Percentiles rank a stretch among this genome's conserved stretches.
phyloP scores from a whole-genome alignment of 2,329 filamentous ascomycete genomes.

The Colletotrichum aenigma region DNA sequence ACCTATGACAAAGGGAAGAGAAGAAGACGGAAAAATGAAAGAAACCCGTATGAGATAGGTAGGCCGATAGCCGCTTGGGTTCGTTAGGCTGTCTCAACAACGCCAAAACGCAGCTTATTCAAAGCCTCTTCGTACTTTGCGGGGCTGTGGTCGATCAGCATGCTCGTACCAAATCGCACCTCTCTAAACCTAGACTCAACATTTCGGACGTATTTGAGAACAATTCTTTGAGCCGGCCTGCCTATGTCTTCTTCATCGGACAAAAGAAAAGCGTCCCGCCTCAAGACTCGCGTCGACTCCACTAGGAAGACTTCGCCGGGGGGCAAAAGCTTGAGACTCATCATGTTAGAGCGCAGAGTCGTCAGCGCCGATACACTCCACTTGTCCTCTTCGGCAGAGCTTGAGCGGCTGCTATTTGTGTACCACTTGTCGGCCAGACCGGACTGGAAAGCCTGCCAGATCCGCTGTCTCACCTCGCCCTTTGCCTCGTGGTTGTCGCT shows the following conservation, averaged over 20 bases:
- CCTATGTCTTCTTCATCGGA: constrained; percentile 57
- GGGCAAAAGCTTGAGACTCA: constrained; percentile 71
- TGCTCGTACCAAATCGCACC: constrained; percentile 72
- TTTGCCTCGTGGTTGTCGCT: constrained; percentile 71
- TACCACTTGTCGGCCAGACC: constrained; percentile 68
- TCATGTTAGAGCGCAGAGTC: constrained; percentile 70
- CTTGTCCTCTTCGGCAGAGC: constrained; percentile 61
- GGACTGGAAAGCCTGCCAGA: constrained; percentile 69
- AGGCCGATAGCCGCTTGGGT: not conserved
- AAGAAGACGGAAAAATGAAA: not conserved
- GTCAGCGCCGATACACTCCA: constrained; percentile 74
- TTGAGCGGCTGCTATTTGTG: constrained; percentile 33
- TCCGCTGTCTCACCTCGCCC: constrained; percentile 66
- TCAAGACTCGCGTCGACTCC: constrained; percentile 70
- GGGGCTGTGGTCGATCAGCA: constrained; percentile 79
- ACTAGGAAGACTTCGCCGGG: constrained; percentile 79
- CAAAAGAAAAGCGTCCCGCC: constrained; percentile 66
- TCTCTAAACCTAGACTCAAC: constrained; percentile 74
- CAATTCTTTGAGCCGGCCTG: constrained; percentile 68
- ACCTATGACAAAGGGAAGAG: constrained; percentile 1
- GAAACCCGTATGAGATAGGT: not conserved
- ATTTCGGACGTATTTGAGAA: constrained; percentile 73
- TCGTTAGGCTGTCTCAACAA: constrained; percentile 34
- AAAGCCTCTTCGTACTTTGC: constrained; percentile 75
- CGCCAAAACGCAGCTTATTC: constrained; percentile 59